These are phyloP conservation scores for Trichoderma arundinaceum DNA, from an alignment of 2,329 filamentous ascomycete species.

Conservation along the genomic window DNA sequence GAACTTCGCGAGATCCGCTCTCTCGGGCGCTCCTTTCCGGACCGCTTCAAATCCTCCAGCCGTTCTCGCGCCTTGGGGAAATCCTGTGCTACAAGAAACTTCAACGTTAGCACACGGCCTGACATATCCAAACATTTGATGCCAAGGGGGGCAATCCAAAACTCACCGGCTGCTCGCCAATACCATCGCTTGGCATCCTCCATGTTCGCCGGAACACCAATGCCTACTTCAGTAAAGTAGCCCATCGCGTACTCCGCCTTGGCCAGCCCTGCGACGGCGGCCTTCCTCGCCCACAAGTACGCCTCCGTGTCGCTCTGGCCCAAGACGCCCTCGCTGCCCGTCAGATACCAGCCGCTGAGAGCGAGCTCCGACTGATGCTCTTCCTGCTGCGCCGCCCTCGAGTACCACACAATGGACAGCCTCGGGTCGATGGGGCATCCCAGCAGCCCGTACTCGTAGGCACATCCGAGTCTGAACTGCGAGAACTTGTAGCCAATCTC, in stretches of 20 bases:
- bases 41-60: conserved; percentile 87
- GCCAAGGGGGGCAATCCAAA: not conserved
- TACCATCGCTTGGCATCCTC: conserved; percentile 99
- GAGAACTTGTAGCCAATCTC: conserved; percentile 94
- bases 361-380: conserved; percentile 92
- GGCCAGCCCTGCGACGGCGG: conserved; percentile 81
- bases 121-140: too few species aligned
- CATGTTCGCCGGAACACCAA: conserved; percentile 81
- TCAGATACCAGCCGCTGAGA: conserved; percentile 92
- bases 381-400: conserved; percentile 84
- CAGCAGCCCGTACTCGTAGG: conserved; percentile 87
- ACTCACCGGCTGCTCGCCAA: conserved; percentile 93
- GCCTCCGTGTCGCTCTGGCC: conserved; percentile 94
- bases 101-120: not conserved
- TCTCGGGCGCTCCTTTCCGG: conserved; percentile 75
- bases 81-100: conserved; percentile 72
- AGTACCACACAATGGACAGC: conserved; percentile 92
- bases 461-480: conserved; percentile 85
- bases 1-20: conserved; percentile 80
- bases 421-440: conserved; percentile 83
- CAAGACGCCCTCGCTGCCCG: conserved; percentile 84
- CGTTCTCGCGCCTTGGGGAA: conserved; percentile 92
- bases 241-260: conserved; percentile 98
- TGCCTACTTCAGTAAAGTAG: conserved; percentile 94
- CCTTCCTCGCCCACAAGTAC: conserved; percentile 95